phyloP scores from a whole-genome alignment of 2,329 filamentous ascomycete species.

The Stachybotrys chartarum region DNA sequence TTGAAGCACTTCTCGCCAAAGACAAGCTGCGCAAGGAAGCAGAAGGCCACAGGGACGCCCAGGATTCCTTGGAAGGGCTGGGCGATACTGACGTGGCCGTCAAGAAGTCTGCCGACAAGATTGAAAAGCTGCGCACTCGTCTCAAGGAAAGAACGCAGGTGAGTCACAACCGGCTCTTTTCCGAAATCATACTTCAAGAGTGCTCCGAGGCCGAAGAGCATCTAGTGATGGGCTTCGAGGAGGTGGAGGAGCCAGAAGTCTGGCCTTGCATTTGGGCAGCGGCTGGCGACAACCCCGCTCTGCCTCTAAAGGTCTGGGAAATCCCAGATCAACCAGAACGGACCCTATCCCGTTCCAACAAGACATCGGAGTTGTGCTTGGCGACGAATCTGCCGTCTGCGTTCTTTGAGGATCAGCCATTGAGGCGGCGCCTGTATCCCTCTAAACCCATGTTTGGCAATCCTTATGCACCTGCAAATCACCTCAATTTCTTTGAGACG shows the following conservation, averaged over 20 bases:
- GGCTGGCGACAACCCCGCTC: neutral
- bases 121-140: conserved; percentile 48
- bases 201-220: neutral
- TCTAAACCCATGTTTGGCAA: neutral
- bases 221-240: neutral
- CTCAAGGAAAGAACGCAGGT: conserved; percentile 54
- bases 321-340: neutral
- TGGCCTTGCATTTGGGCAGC: neutral
- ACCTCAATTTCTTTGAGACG: neutral
- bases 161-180: conserved; percentile 21
- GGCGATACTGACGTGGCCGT: conserved; percentile 25
- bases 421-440: neutral
- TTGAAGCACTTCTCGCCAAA: conserved; percentile 53
- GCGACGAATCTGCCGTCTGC: too few species aligned
- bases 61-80: conserved; percentile 26
- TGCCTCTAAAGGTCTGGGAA: neutral
- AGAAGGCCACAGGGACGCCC: conserved; percentile 37
- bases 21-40: conserved; percentile 50
- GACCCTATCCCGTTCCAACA: too few species aligned
- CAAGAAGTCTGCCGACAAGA: conserved; percentile 42
- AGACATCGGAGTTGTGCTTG: too few species aligned
- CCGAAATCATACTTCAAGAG: neutral
- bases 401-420: too few species aligned
- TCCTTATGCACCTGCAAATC: neutral
- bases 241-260: neutral